Evolutionary conservation across 306 rosid genomes (phyloP).

Genomic region (Begonia loranthoides): DNA sequence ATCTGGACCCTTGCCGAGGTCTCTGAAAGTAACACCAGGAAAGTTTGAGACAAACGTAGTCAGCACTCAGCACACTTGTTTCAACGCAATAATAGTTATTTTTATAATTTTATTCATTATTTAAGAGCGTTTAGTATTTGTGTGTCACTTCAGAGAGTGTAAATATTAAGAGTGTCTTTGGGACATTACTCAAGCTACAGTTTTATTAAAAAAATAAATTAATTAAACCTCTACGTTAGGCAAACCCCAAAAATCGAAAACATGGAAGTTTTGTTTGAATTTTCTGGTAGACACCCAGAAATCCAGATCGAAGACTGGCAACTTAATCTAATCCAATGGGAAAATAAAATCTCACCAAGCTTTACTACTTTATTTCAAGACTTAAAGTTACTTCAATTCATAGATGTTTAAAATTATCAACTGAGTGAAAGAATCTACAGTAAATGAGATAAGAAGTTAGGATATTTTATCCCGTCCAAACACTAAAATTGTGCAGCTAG

Average conservation of each 20-base stretch:
- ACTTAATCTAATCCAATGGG: background rate
- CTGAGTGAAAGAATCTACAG: background rate
- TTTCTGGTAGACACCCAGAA: background rate
- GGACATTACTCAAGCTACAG: background rate
- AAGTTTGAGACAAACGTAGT: slow-evolving; percentile 4
- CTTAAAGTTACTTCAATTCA: background rate
- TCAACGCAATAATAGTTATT: too few species aligned
- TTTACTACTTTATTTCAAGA: background rate
- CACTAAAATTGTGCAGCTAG: background rate
- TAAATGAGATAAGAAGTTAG: too few species aligned
- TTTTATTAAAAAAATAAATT: background rate
- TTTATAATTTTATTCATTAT: background rate
- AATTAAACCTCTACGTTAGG: background rate
- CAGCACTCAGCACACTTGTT: too few species aligned
- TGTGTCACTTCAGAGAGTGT: too few species aligned
- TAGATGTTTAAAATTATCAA: background rate
- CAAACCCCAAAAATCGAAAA: background rate
- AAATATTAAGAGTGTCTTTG: too few species aligned
- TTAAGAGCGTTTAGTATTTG: too few species aligned
- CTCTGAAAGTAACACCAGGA: slow-evolving; percentile 31
- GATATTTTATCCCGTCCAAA: background rate
- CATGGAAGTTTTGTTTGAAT: background rate
- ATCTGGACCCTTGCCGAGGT: slow-evolving; percentile 54
- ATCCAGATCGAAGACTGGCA: background rate
- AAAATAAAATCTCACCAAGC: background rate